These are phyloP conservation scores for Xylaria intraflava DNA, from an alignment of 495 filamentous ascomycete genomes.

Conservation along the genomic window DNA sequence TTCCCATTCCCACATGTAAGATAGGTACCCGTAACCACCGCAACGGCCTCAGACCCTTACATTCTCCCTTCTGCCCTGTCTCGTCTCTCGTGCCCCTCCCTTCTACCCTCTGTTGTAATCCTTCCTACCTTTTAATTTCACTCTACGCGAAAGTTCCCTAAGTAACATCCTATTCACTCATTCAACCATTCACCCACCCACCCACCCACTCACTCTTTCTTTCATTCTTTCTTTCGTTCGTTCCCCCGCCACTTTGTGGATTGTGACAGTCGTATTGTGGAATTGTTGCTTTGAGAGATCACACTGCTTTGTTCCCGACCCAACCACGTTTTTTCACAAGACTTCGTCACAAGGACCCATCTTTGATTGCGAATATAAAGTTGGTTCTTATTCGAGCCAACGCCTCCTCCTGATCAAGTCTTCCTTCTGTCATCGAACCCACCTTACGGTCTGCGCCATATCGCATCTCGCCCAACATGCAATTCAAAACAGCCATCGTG, in stretches of 20 bases:
- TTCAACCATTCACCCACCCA: no score
- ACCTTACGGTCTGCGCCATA: not conserved
- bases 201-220: conserved; percentile 3
- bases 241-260: not conserved
- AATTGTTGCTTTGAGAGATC: conserved; percentile 11
- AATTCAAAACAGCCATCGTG: conserved; percentile 25
- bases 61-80: not conserved
- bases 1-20: not conserved
- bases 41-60: not conserved
- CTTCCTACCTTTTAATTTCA: no score
- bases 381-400: not conserved
- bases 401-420: not conserved
- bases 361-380: conserved; percentile 13
- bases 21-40: not conserved
- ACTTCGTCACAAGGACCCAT: not conserved
- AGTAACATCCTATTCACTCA: no score
- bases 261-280: conserved; percentile 19
- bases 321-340: not conserved
- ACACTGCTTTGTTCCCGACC: conserved; percentile 3
- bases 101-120: no score
- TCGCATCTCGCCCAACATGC: conserved; percentile 24
- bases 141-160: no score
- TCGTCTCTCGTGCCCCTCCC: not conserved
- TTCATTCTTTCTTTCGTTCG: conserved; percentile 11
- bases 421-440: not conserved